phyloP scores from a whole-genome alignment of 2,329 filamentous ascomycete genomes.

The Zarea fungicola region DNA sequence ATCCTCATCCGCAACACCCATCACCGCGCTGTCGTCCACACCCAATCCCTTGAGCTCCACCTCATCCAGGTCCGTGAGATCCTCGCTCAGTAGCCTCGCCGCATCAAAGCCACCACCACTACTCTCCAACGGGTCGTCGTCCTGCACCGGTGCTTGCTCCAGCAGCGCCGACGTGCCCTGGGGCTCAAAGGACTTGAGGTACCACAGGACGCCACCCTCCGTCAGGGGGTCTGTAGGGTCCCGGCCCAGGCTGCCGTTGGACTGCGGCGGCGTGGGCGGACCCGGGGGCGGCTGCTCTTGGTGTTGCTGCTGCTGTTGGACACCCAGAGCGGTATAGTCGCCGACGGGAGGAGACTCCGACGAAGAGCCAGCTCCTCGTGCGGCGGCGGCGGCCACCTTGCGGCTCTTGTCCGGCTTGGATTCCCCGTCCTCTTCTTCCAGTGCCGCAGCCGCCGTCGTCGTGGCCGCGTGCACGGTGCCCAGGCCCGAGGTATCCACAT shows the following conservation, averaged over 20 bases:
- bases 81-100: conserved; percentile 66
- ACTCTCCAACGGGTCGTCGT: too few relatives aligned
- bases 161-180: conserved; percentile 73
- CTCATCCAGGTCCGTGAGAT: conserved; percentile 87
- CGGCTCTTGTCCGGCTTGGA: conserved; percentile 17
- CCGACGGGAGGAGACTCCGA: conserved; percentile 47
- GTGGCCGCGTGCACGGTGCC: conserved; percentile 20
- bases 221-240: conserved; percentile 51
- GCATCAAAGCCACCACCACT: conserved; percentile 54
- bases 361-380: conserved; percentile 19
- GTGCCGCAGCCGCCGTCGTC: conserved; percentile 10
- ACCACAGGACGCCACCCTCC: conserved; percentile 82
- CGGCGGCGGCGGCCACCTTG: conserved; percentile 22
- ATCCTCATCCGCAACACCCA: conserved; percentile 15
- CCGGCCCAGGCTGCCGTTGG: conserved; percentile 50
- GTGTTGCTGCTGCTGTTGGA: not conserved
- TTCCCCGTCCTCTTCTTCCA: too few relatives aligned
- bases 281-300: conserved; percentile 20
- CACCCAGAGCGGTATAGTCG: conserved; percentile 32
- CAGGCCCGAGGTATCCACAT: conserved; percentile 40
- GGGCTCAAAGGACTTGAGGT: conserved; percentile 74
- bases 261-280: conserved; percentile 64
- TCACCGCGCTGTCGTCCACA: conserved; percentile 36
- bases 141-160: conserved; percentile 45
- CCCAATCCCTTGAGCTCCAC: conserved; percentile 73